Conservation (phyloP, 345 rosid species). For the Eucalyptus globulus region DNA sequence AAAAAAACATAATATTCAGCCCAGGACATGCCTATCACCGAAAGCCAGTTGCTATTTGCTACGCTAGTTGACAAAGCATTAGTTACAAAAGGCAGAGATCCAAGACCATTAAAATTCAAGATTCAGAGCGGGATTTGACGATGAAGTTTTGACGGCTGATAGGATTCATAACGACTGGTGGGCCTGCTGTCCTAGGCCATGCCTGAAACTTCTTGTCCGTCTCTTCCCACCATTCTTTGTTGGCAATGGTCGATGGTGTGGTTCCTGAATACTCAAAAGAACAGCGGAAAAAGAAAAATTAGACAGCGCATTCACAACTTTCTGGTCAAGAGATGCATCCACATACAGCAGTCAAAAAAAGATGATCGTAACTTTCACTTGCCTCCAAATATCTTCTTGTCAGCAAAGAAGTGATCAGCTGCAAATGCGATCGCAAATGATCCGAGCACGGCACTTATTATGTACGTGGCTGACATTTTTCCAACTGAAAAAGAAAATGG, state of each 20-base stretch:
- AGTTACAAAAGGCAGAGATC: background rate
- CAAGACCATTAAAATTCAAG: background rate
- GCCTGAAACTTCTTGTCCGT: constrained; percentile 89
- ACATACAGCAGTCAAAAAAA: background rate
- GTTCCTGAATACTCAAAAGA: constrained; percentile 29
- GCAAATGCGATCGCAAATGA: constrained; percentile 52
- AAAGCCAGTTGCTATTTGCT: background rate
- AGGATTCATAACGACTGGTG: constrained; percentile 92
- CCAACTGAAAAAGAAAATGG: background rate
- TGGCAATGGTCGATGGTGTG: constrained; percentile 61
- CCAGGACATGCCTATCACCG: background rate
- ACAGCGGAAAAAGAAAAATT: background rate
- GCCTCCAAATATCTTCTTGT: constrained; percentile 83
- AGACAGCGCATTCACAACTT: background rate
- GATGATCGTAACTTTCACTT: background rate
- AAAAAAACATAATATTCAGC: background rate
- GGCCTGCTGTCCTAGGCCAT: constrained; percentile 94
- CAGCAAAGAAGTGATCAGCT: constrained; percentile 39
- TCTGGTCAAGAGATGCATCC: background rate
- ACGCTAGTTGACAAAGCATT: background rate
- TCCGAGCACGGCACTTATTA: constrained; percentile 41
- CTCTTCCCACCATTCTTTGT: constrained; percentile 74
- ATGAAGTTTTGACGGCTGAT: constrained; percentile 89
- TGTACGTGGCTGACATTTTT: constrained; percentile 46
- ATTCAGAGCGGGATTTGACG: constrained; percentile 32